Percentiles rank a stretch among this genome's conserved stretches.
Conservation (phyloP, 306 rosid species). For the Lathyrus tuberosus region DNA sequence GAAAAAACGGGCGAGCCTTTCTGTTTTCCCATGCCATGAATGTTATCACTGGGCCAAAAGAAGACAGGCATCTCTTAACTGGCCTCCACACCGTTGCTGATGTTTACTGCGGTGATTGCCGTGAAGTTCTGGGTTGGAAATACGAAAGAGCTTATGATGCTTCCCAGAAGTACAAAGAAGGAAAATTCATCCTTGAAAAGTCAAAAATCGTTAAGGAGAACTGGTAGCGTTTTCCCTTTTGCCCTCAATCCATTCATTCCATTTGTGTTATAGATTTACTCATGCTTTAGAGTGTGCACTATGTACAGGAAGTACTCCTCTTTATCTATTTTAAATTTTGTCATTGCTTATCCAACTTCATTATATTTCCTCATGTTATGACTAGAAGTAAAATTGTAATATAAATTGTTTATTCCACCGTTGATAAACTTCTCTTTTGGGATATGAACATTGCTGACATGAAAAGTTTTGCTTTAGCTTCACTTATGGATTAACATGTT, state of each 20-base stretch:
- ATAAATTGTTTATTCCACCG: conserved; percentile 43
- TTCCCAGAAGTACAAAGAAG: conserved; percentile 96
- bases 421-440: conserved; percentile 45
- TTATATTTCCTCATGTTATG: conserved; percentile 44
- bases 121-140: conserved; percentile 92
- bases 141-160: conserved; percentile 89
- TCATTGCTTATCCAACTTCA: conserved; percentile 56
- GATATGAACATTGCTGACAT: no score
- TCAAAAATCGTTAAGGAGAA: conserved; percentile 88
- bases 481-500: no score
- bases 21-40: conserved; percentile 97
- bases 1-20: conserved; percentile 91
- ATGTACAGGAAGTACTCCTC: conserved; percentile 60
- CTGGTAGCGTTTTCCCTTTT: conserved; percentile 63
- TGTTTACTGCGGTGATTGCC: conserved; percentile 81
- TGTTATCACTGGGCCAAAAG: conserved; percentile 76
- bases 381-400: conserved; percentile 51
- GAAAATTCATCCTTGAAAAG: conserved; percentile 93
- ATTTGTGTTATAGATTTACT: conserved; percentile 38
- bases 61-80: conserved; percentile 87
- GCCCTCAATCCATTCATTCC: conserved; percentile 45
- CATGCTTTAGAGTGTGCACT: conserved; percentile 42
- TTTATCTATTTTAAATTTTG: conserved; percentile 45
- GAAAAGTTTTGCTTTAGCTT: no score
- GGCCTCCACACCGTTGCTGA: conserved; percentile 99